These are phyloP conservation scores for Penicillium hesseltinei DNA, from an alignment of 2,329 filamentous ascomycete species.

Conservation along the genomic window DNA sequence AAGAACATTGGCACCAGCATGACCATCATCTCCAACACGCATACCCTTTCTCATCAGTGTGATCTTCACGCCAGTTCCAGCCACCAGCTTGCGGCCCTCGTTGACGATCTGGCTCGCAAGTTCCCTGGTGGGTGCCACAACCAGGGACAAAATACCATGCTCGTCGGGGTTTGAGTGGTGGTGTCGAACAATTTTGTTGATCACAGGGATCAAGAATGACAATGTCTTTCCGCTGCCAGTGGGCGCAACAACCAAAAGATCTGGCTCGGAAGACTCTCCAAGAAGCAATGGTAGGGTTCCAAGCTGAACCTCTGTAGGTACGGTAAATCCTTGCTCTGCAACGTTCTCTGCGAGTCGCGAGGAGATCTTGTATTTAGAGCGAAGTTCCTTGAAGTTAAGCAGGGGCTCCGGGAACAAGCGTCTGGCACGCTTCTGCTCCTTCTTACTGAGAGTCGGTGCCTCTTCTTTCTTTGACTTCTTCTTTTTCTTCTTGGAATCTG, in stretches of 20 bases:
- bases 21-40: conserved; percentile 52
- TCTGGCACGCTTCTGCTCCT: conserved; percentile 50
- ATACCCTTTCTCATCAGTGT: conserved; percentile 84
- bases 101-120: conserved; percentile 76
- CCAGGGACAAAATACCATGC: conserved; percentile 64
- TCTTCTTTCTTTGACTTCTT: conserved; percentile 54
- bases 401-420: conserved; percentile 78
- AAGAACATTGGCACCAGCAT: conserved; percentile 40
- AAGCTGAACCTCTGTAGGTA: conserved; percentile 93
- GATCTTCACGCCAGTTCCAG: conserved; percentile 74
- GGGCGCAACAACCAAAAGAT: conserved; percentile 85
- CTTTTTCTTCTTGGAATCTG: conserved; percentile 52
- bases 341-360: conserved; percentile 74
- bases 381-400: conserved; percentile 71
- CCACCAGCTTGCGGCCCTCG: conserved; percentile 78
- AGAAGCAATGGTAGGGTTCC: conserved; percentile 78
- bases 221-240: conserved; percentile 97
- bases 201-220: conserved; percentile 82
- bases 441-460: conserved; percentile 42
- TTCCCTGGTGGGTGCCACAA: conserved; percentile 78
- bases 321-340: conserved; percentile 74
- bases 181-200: conserved; percentile 68
- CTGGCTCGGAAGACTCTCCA: conserved; percentile 51
- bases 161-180: conserved; percentile 51
- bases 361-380: conserved; percentile 69